phyloP scores from a whole-genome alignment of 2,329 filamentous ascomycete species.

The Parasarocladium wereldwijsianum region DNA sequence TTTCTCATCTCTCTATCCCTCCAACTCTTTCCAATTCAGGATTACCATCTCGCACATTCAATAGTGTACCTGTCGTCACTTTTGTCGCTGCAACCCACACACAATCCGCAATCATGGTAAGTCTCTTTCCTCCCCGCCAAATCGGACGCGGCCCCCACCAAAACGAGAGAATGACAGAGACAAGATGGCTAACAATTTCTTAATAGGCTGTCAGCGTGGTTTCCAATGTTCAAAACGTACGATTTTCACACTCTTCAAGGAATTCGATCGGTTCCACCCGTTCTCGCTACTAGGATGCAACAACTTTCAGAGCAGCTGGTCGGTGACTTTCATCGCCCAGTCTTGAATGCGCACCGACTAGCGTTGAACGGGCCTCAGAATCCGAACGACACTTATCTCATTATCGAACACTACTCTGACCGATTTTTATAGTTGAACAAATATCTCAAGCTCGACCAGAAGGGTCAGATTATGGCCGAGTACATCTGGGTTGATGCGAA shows the following conservation, averaged over 20 bases:
- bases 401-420: neutral
- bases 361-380: neutral
- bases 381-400: neutral
- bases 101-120: constrained; percentile 7
- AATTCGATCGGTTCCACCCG: too few relatives aligned
- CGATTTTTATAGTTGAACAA: constrained; percentile 79
- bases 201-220: constrained; percentile 3
- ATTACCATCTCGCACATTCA: constrained; percentile 1
- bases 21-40: too few relatives aligned
- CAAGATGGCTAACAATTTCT: neutral
- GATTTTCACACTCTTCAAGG: constrained; percentile 2
- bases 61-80: neutral
- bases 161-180: neutral
- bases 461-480: constrained; percentile 79
- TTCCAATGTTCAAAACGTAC: constrained; percentile 5
- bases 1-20: too few relatives aligned
- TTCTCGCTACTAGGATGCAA: neutral
- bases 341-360: constrained; percentile 1
- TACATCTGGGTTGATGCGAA: constrained; percentile 90
- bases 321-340: constrained; percentile 3
- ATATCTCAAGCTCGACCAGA: constrained; percentile 83
- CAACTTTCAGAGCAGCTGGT: neutral
- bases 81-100: neutral
- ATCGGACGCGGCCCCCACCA: neutral
- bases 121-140: constrained; percentile 1